Evolutionary conservation across 2,329 filamentous ascomycete genomes (phyloP), one percentile per base, ranked within the genome.

Genomic region (Alternaria angustiovoidea): DNA sequence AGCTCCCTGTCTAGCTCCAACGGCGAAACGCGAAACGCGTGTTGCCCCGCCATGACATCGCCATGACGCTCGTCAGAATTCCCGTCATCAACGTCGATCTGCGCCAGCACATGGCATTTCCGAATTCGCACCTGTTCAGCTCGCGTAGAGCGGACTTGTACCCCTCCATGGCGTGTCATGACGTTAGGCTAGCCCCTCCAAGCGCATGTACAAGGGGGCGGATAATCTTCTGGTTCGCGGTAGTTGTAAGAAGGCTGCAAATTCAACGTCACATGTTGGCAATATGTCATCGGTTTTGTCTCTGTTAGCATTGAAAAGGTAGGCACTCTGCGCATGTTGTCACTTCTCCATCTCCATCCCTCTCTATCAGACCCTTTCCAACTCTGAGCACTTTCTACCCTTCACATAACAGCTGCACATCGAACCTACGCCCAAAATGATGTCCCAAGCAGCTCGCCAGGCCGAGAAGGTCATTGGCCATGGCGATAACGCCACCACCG

Each of bases 401-500:
- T 20, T 20, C 42, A 46, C 18, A 44, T 7, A 54, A 51, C 34
- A 36, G 34, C 16, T 56, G 42, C 43, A 42, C 54, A 48, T 5
- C 53, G 56, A 64, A 67, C 14, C 53, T 39, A 52, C 52, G 47
- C 65, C 61, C 67, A 75, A 60, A 68, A 74, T 75, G 63, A 70
- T 76, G 69, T 75, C 75, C 57, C 74, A 77, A 83, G 89, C 87
- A 79, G 92, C 92, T 48, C 87, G 86, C 61, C 75, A 85, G 57
- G 85, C 79, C 55, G 92, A 95, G 74, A 87, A 90, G 80, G 80
- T 79, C 51, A 74, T 94, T 48, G 91, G 91, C 51, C 90, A 94
- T 73, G 85, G 81, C 67, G 83, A 86, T 67, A 89, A 89, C 69
- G 84, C 88, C 18, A 82, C 85, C 53, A 91, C 87, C 1, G 80